Base-by-base conservation (phyloP, 495 filamentous ascomycete genomes). In the Lasiosphaeria hispida region DNA sequence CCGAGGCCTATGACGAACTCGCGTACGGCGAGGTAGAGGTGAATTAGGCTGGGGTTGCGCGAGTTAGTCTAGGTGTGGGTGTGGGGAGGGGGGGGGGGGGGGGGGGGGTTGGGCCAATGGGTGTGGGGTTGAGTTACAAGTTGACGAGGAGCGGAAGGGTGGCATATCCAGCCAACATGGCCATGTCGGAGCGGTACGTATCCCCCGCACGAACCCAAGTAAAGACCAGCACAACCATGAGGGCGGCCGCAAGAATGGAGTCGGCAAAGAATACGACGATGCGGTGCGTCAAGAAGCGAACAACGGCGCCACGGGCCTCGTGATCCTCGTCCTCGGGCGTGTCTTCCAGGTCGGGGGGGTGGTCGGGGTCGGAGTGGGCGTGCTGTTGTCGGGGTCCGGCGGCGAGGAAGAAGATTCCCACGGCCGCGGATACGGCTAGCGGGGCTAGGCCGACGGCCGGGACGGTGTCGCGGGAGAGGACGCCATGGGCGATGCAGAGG, bases 81-180 rank as follows among this genome's bases (percentile, higher is more conserved):
- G 7, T 13, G 1, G 33, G 36, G 14, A 44, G 44, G 13, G 18
- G 1, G 23, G 17, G 15, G n/a, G 30, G 35, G 13, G 38, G 61
- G 72, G 60, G 60, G 76, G 73, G 74, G 75, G 58, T 74, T 77
- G n/a, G n/a, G n/a, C n/a, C n/a, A n/a, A n/a, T n/a, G n/a, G n/a
- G n/a, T n/a, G n/a, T n/a, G n/a, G n/a, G n/a, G n/a, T 76, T 33
- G 48, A 76, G 57, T 36, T 74, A 72, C 14, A 77, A 63, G 2
- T 74, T 77, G 7, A 62, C 67, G 42, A 76, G 76, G 7, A 74
- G 17, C 35, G 72, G 71, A 14, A 77, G 65, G 5, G 74, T 75
- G 10, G 62, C 62, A 37, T 75, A 73, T 10, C 69, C 64, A 42
- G 69, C 74, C 42, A 77, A 55, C 72, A 77, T 77, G 14, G 62